Base-by-base conservation (phyloP, 495 filamentous ascomycete species). In the Penicillium antarcticum region DNA sequence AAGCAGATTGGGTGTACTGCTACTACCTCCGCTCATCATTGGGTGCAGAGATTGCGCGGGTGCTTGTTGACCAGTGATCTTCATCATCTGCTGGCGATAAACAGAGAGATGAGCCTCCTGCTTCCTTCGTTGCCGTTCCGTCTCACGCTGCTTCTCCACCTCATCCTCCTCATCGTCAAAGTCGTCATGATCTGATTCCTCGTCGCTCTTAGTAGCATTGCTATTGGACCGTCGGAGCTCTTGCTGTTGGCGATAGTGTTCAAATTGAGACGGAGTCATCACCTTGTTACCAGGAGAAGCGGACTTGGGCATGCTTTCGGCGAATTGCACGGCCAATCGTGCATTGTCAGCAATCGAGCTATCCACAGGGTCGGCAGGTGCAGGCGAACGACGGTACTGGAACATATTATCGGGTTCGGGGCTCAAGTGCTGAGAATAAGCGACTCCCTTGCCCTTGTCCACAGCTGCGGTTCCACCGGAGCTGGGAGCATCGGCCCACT, bases 21-120 rank as follows among this genome's bases (percentile, higher is more conserved):
- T 69, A 54, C 65, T 78, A 7, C 66, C 67, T 31, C 68, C 68
- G 39, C 69, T 72, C 60, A 69, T 57, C 21, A 64, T 63, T 29
- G 75, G 71, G 18, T 71, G 73, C 9, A 73, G 62, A 6, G 62
- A 58, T 16, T 66, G 66, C 55, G 68, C 77, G 1, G 76, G 60
- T 42, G 77, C 79, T 45, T 75, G 66, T 57, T 89, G 88, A 42
- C 92, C 92, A 7, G 90, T 95, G 16, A 95, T 86, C 62, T 96
- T 96, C 89, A 91, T 95, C 91, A 97, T 95, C 65, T 92, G 87
- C 63, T 97, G 92, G 40, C 94, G 82, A 63, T 96, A 95, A 7
- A 97, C 85, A 11, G 90, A 77, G 66, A 96, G 79, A 65, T 95
- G 89, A 9, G 92, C 92, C 62, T 96, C 90, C 59, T 96, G 91